Evolutionary conservation across 768 basidiomycete genomes (phyloP).

Genomic region (Lanmaoa pseudosensibilis): DNA sequence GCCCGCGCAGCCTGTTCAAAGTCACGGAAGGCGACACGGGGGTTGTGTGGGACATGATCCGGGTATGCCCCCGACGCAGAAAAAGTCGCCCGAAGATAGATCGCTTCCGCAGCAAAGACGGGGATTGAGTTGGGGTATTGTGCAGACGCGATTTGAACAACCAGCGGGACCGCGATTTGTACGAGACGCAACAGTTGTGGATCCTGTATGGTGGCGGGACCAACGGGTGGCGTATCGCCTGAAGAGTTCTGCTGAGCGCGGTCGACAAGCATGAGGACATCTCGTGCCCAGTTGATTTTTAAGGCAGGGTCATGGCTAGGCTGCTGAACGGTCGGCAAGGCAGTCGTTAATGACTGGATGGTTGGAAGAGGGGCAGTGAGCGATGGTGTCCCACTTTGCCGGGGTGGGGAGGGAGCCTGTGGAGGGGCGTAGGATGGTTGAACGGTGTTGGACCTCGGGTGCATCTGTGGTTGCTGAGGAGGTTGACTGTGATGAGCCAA

Average conservation of each 20-base stretch:
- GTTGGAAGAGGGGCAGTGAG: constrained; percentile 71
- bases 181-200: constrained; percentile 58
- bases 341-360: constrained; percentile 55
- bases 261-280: constrained; percentile 80
- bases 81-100: constrained; percentile 76
- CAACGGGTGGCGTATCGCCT: constrained; percentile 44
- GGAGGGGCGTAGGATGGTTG: constrained; percentile 20
- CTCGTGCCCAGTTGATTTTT: constrained; percentile 77
- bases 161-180: constrained; percentile 61
- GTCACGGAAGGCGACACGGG: constrained; percentile 82
- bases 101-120: constrained; percentile 61
- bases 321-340: constrained; percentile 50
- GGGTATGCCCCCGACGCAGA: constrained; percentile 72
- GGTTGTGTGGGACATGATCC: constrained; percentile 60
- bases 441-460: constrained; percentile 17
- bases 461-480: constrained; percentile 24
- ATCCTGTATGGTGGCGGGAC: constrained; percentile 57
- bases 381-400: constrained; percentile 37
- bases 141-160: constrained; percentile 55
- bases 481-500: constrained; percentile 24
- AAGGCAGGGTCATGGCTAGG: constrained; percentile 57
- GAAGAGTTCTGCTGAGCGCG: constrained; percentile 40
- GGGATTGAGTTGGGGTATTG: constrained; percentile 38
- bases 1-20: constrained; percentile 81
- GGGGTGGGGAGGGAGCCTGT: constrained; percentile 26